phyloP scores from a whole-genome alignment of 2,329 filamentous ascomycete genomes.

The Byssochlamys sp. region DNA sequence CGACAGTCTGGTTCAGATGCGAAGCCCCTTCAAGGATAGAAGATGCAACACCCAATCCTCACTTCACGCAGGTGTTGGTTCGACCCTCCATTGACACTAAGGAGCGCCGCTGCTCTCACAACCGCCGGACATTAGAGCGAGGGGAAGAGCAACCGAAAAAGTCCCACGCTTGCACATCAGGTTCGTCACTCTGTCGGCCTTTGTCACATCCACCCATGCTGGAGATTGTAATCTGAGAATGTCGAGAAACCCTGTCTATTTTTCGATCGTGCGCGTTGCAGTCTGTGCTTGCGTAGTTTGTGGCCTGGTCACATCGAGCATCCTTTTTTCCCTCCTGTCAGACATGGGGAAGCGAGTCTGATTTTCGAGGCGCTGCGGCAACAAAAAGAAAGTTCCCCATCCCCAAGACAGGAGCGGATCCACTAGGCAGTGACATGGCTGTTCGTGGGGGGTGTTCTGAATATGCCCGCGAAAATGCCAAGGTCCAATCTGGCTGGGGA shows the following conservation, averaged over 20 bases:
- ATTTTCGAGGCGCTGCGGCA: not conserved
- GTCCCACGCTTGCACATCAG: not conserved
- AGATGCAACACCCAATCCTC: constrained; percentile 4
- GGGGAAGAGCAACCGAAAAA: not conserved
- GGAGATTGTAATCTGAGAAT: not conserved
- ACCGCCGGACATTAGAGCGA: not conserved
- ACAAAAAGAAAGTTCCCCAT: not conserved
- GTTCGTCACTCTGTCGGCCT: not conserved
- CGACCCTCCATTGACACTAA: constrained; percentile 6
- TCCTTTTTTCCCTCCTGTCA: not conserved
- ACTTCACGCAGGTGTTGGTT: not conserved
- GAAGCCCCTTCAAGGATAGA: constrained; percentile 6
- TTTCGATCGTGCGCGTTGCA: not conserved
- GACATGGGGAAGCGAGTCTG: not conserved
- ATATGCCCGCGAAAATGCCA: not conserved
- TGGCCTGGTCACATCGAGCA: not conserved
- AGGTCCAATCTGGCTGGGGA: not conserved
- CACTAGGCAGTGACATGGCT: not conserved
- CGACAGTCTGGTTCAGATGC: constrained; percentile 9
- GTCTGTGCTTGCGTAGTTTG: not conserved
- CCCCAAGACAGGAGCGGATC: not conserved
- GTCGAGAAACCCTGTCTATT: not conserved
- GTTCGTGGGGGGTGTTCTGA: not conserved
- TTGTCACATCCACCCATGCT: not conserved
- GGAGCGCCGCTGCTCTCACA: not conserved